Evolutionary conservation across 495 filamentous ascomycete genomes (phyloP).

Genomic region (Penicillium angulare): DNA sequence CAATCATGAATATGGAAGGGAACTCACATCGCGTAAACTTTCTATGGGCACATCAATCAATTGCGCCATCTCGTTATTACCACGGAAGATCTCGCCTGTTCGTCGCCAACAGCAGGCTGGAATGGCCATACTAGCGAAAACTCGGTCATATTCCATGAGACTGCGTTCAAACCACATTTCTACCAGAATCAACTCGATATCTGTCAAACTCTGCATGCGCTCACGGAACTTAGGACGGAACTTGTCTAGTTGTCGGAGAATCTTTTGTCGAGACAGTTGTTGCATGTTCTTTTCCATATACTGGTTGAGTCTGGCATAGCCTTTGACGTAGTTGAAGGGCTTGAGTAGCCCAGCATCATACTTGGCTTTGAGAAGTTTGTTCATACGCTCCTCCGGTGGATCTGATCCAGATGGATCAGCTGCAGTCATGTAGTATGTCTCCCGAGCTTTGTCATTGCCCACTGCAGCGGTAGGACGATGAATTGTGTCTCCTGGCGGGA

Average conservation of each 20-base stretch:
- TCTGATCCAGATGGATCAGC: constrained; percentile 92
- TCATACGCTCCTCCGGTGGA: constrained; percentile 90
- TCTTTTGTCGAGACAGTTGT: constrained; percentile 75
- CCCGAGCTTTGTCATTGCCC: constrained; percentile 77
- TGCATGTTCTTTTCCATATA: constrained; percentile 91
- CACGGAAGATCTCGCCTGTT: constrained; percentile 95
- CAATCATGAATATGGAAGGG: background rate
- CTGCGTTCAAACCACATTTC: constrained; percentile 99
- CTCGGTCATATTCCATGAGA: constrained; percentile 94
- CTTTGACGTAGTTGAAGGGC: constrained; percentile 97
- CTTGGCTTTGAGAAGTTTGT: constrained; percentile 90
- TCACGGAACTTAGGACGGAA: constrained; percentile 96
- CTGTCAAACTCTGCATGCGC: constrained; percentile 84
- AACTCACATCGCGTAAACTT: constrained; percentile 80
- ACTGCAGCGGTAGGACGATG: constrained; percentile 57
- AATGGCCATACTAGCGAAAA: constrained; percentile 98
- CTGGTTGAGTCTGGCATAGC: constrained; percentile 80
- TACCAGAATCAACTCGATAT: constrained; percentile 87
- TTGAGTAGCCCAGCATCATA: constrained; percentile 91
- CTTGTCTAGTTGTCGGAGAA: constrained; percentile 82
- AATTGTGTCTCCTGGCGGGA: constrained; percentile 54
- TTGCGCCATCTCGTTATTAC: constrained; percentile 98
- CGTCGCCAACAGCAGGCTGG: constrained; percentile 96
- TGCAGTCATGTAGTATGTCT: constrained; percentile 92
- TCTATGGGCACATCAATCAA: constrained; percentile 93